These are phyloP conservation scores for Aspergillus alliaceus DNA, from an alignment of 2,329 filamentous ascomycete genomes.

Conservation along the genomic window DNA sequence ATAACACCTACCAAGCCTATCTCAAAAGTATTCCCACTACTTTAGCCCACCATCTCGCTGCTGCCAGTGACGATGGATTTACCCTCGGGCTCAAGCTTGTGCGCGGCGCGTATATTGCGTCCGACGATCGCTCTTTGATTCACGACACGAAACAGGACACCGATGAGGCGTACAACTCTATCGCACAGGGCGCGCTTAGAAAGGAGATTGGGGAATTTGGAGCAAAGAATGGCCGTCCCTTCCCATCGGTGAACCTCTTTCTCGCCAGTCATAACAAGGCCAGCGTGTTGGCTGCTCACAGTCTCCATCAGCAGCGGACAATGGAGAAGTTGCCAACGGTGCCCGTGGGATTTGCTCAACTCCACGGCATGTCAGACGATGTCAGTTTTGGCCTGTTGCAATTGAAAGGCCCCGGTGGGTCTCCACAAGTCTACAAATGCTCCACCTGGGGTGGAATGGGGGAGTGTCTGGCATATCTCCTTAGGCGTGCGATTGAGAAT, in stretches of 20 bases:
- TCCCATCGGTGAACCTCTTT: slow-evolving; percentile 64
- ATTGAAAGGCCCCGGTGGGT: slow-evolving; percentile 32
- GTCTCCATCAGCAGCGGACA: slow-evolving; percentile 49
- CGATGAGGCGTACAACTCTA: slow-evolving; percentile 69
- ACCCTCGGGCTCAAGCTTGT: slow-evolving; percentile 74
- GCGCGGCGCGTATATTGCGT: slow-evolving; percentile 70
- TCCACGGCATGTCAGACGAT: slow-evolving; percentile 63
- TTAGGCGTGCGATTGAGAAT: slow-evolving; percentile 60
- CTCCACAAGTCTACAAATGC: slow-evolving; percentile 55
- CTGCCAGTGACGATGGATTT: slow-evolving; percentile 61
- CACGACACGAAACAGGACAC: slow-evolving; percentile 72
- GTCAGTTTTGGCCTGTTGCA: slow-evolving; percentile 56
- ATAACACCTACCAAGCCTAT: slow-evolving; percentile 78
- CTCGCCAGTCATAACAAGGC: slow-evolving; percentile 81
- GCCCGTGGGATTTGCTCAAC: slow-evolving; percentile 55
- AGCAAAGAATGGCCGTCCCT: slow-evolving; percentile 28
- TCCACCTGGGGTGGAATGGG: slow-evolving; percentile 57
- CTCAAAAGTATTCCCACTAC: slow-evolving; percentile 62
- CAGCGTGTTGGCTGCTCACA: slow-evolving; percentile 60
- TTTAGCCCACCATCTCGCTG: slow-evolving; percentile 60
- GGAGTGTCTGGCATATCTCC: slow-evolving; percentile 78
- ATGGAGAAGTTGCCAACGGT: slow-evolving; percentile 43
- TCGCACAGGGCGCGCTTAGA: slow-evolving; percentile 66
- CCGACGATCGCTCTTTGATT: slow-evolving; percentile 68
- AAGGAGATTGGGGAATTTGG: slow-evolving; percentile 38